These are phyloP conservation scores for Lentinus tigrinus DNA, from an alignment of 768 basidiomycete species.

Conservation along the genomic window DNA sequence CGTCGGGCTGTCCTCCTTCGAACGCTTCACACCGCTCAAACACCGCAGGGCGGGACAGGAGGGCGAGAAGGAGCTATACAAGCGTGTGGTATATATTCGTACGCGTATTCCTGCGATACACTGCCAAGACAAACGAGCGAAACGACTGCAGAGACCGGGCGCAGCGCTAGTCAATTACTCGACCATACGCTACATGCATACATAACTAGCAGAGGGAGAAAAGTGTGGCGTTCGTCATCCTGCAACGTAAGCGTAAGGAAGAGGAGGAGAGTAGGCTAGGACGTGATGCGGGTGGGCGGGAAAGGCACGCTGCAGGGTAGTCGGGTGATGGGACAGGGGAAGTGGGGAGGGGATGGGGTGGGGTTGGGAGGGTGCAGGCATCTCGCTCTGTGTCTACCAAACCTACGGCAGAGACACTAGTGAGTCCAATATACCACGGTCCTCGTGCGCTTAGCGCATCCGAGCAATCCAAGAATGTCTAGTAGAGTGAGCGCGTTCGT, in stretches of 20 bases:
- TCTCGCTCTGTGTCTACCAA: neutral
- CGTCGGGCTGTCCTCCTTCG: neutral
- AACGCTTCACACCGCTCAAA: neutral
- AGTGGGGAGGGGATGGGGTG: neutral
- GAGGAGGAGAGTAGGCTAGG: neutral
- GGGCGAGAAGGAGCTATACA: neutral
- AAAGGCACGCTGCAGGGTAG: neutral
- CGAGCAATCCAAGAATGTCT: neutral
- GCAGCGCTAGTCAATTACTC: conserved; percentile 18
- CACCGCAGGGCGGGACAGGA: neutral
- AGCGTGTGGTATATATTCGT: conserved; percentile 12
- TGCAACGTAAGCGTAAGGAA: neutral
- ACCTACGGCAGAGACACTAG: neutral
- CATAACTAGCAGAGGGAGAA: neutral
- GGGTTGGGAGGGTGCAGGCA: neutral
- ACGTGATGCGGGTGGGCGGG: neutral
- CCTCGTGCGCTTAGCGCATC: neutral
- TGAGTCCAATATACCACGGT: neutral
- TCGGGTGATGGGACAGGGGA: neutral
- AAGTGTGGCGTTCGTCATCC: neutral
- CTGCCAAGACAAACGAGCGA: conserved; percentile 13
- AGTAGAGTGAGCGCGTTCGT: neutral
- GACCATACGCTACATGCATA: conserved; percentile 13
- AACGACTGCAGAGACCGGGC: conserved; percentile 1
- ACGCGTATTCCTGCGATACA: conserved; percentile 12